Evolutionary conservation across 225 moss, liverwort and hornwort genomes (phyloP).

Genomic region (Asterella californica): DNA sequence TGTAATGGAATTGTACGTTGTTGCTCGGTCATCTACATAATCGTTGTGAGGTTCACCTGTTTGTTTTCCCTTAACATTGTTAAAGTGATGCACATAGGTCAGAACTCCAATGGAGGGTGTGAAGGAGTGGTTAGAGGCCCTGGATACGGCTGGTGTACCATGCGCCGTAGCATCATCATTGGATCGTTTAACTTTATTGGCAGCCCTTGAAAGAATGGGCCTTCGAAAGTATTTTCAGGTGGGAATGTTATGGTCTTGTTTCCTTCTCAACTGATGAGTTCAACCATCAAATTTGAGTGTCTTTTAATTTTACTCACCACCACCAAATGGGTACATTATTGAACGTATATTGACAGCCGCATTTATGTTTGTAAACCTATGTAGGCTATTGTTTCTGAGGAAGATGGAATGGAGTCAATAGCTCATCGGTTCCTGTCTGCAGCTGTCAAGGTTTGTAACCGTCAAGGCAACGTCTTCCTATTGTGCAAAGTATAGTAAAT

Average conservation of each 20-base stretch:
- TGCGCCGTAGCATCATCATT: slow-evolving; percentile 93
- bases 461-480: background rate
- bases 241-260: background rate
- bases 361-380: background rate
- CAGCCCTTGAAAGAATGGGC: slow-evolving; percentile 77
- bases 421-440: slow-evolving; percentile 93
- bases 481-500: no score
- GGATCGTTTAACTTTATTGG: slow-evolving; percentile 80
- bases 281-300: background rate
- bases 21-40: background rate
- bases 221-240: slow-evolving; percentile 69
- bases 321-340: background rate
- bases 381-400: slow-evolving; percentile 80
- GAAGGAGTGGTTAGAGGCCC: slow-evolving; percentile 78
- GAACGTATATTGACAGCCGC: background rate
- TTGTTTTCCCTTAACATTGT: background rate
- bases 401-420: slow-evolving; percentile 98
- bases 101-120: slow-evolving; percentile 80
- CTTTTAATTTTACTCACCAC: background rate
- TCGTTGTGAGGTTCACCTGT: background rate
- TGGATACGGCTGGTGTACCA: slow-evolving; percentile 88
- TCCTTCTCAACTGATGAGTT: background rate
- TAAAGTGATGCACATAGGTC: slow-evolving; percentile 24
- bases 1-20: background rate
- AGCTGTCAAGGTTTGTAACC: slow-evolving; percentile 62